Evolutionary conservation across 768 basidiomycete species (phyloP).

Genomic region (Suillus subalutaceus): DNA sequence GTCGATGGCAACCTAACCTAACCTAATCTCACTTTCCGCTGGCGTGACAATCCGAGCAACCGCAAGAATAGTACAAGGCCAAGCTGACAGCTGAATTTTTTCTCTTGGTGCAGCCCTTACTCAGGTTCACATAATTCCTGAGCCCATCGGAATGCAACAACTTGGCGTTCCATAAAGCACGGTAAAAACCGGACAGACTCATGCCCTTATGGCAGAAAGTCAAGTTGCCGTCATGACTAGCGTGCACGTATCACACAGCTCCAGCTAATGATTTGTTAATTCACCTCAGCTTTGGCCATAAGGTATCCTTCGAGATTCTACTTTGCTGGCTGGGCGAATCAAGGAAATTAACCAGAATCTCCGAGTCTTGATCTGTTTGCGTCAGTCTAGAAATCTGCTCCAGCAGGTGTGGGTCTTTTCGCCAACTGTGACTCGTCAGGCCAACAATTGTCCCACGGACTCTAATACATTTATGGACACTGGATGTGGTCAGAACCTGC

Average conservation of each 20-base stretch:
- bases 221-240: not conserved
- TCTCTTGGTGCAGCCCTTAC: constrained; percentile 4
- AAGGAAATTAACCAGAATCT: not conserved
- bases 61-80: not conserved
- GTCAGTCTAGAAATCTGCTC: not conserved
- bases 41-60: not conserved
- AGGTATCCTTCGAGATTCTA: not conserved
- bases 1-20: not conserved
- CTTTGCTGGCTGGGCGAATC: not conserved
- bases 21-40: not conserved
- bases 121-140: not conserved
- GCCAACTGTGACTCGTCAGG: not conserved
- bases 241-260: not conserved
- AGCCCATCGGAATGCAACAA: not conserved
- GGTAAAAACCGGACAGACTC: not conserved
- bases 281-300: not conserved
- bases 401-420: not conserved
- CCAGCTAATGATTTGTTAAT: not conserved
- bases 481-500: not conserved
- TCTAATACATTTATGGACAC: not conserved
- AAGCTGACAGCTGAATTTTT: not conserved
- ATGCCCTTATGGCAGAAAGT: not conserved
- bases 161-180: not conserved
- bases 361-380: not conserved
- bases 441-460: not conserved